Percentiles rank a stretch among this genome's conserved stretches.
Conservation (phyloP, 2,329 filamentous ascomycete genomes). For the Epichloe gansuensis region DNA sequence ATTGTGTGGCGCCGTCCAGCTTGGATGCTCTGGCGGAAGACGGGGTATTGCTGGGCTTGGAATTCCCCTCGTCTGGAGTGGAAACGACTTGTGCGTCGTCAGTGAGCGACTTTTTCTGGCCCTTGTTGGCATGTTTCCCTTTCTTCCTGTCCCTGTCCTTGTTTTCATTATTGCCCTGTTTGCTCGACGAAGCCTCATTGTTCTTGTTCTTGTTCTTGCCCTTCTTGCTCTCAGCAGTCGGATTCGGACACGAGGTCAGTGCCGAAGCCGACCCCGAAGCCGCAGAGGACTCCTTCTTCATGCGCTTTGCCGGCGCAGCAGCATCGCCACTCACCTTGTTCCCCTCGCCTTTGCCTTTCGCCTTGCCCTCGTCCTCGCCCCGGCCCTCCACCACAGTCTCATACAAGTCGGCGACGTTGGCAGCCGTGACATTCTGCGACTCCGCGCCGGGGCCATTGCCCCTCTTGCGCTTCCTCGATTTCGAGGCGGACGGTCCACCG, state of each 20-base stretch:
- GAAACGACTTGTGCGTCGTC: constrained; percentile 4
- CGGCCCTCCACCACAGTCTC: constrained; percentile 65
- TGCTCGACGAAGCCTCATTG: constrained; percentile 4
- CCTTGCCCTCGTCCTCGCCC: constrained; percentile 20
- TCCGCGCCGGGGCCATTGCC: constrained; percentile 9
- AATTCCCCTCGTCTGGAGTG: constrained; percentile 8
- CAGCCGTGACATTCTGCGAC: constrained; percentile 42
- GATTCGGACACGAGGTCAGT: neutral
- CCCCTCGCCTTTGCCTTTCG: constrained; percentile 16
- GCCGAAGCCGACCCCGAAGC: neutral
- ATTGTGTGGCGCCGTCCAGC: constrained; percentile 13
- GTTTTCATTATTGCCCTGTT: constrained; percentile 28
- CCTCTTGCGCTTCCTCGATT: constrained; percentile 48
- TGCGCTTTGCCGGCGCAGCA: constrained; percentile 3
- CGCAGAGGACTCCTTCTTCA: neutral
- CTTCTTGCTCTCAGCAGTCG: neutral
- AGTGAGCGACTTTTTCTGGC: constrained; percentile 13
- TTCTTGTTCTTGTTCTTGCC: neutral
- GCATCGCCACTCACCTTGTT: neutral
- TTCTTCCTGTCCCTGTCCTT: constrained; percentile 25
- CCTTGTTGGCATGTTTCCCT: constrained; percentile 14
- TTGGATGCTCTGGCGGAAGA: constrained; percentile 7
- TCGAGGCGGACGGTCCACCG: constrained; percentile 26
- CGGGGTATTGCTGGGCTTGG: constrained; percentile 5
- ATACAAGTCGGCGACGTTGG: constrained; percentile 69